Evolutionary conservation across 257 asterid genomes (phyloP).

Genomic region (Penstemon eatonii): DNA sequence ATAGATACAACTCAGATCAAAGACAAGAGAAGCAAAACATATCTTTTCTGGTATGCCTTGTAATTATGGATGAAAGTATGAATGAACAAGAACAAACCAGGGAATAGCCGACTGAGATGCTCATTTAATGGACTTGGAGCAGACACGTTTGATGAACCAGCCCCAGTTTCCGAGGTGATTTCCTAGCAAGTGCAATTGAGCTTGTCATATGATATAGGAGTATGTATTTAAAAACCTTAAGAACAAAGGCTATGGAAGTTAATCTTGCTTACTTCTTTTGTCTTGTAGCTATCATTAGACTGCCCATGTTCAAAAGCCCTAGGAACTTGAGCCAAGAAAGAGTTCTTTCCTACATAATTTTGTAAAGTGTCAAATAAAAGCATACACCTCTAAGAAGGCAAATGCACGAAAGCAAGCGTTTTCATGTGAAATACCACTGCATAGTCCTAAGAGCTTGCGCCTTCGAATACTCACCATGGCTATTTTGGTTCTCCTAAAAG

Average conservation of each 20-base stretch:
- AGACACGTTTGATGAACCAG: conserved; percentile 38
- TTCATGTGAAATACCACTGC: conserved; percentile 41
- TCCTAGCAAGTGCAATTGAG: conserved; percentile 28
- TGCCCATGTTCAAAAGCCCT: conserved; percentile 43
- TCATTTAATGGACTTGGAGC: conserved; percentile 39
- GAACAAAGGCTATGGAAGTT: background rate
- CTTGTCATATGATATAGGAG: background rate
- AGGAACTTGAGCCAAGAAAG: conserved; percentile 45
- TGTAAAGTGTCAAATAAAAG: conserved; percentile 13
- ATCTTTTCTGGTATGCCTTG: too few species aligned
- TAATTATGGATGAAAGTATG: background rate
- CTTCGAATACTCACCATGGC: conserved; percentile 54
- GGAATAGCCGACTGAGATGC: conserved; percentile 35
- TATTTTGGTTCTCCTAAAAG: conserved; percentile 29
- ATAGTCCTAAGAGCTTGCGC: conserved; percentile 56
- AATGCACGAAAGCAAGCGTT: background rate
- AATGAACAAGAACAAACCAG: conserved; percentile 42
- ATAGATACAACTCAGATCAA: background rate
- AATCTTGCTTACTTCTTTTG: conserved; percentile 42
- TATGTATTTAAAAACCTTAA: background rate
- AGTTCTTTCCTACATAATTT: conserved; percentile 39
- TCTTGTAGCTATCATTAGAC: conserved; percentile 34
- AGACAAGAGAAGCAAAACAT: background rate
- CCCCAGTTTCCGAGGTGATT: conserved; percentile 26
- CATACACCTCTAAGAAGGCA: background rate